phyloP scores from a whole-genome alignment of 1,284 basidiomycete genomes.

The Lentinula novae-zelandiae region DNA sequence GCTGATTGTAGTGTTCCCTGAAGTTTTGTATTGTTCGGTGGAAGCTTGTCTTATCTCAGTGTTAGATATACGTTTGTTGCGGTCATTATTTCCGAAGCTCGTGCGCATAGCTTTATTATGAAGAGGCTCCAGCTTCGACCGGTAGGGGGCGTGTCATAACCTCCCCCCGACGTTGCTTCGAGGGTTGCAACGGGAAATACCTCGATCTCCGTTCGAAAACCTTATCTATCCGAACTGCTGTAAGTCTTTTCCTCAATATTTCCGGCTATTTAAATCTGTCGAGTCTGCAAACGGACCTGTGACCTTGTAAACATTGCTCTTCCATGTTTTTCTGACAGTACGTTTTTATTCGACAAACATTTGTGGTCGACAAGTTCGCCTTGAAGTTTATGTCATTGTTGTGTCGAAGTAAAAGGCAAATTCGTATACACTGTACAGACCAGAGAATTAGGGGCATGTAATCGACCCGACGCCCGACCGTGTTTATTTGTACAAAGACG shows the following conservation, averaged over 20 bases:
- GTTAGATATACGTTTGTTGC: too few relatives aligned
- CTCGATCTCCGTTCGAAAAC: too few relatives aligned
- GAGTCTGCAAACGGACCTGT: background rate
- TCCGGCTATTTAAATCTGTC: background rate
- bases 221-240: too few relatives aligned
- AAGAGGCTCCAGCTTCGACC: background rate
- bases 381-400: background rate
- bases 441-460: too few relatives aligned
- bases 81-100: background rate
- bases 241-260: too few relatives aligned
- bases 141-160: too few relatives aligned
- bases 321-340: background rate
- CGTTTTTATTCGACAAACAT: background rate
- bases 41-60: too few relatives aligned
- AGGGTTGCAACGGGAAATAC: background rate
- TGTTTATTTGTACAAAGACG: background rate
- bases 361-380: background rate
- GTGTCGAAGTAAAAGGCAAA: background rate
- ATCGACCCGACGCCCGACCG: too few relatives aligned
- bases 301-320: background rate
- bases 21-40: too few relatives aligned
- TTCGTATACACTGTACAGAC: too few relatives aligned
- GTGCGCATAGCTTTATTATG: background rate
- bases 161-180: too few relatives aligned
- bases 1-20: background rate